Percentiles rank a stretch among this genome's conserved stretches.
Conservation (phyloP, 805 yeast species). For the Candida tibetensis region DNA sequence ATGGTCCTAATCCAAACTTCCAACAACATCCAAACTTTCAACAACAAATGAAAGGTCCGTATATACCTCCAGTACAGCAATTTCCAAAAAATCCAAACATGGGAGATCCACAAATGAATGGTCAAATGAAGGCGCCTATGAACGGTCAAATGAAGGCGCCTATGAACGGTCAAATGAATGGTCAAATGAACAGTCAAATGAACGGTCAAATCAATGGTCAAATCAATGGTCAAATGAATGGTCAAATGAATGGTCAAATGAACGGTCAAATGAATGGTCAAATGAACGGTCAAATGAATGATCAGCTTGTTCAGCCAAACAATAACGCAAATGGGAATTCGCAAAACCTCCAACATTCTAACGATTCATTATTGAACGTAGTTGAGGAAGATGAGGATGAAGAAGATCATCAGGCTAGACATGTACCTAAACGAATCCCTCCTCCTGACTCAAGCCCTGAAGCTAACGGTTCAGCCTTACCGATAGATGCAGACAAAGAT, state of each 20-base stretch:
- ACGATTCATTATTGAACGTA: slow-evolving; percentile 33
- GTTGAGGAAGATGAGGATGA: slow-evolving; percentile 36
- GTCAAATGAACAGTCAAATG: background rate
- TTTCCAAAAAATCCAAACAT: slow-evolving; percentile 3
- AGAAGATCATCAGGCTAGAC: background rate
- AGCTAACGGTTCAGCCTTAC: slow-evolving; percentile 1
- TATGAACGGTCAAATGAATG: background rate
- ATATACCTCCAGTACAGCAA: slow-evolving; percentile 6
- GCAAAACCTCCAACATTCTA: slow-evolving; percentile 14
- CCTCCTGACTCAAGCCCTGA: slow-evolving; percentile 7
- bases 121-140: background rate
- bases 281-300: background rate
- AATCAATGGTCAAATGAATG: background rate
- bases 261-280: background rate
- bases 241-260: background rate
- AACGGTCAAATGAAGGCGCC: background rate
- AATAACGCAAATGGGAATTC: background rate
- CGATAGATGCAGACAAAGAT: background rate
- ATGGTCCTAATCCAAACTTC: slow-evolving; percentile 9
- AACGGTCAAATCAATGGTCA: background rate
- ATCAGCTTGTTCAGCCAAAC: background rate
- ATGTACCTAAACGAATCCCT: slow-evolving; percentile 4
- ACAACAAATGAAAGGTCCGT: slow-evolving; percentile 7
- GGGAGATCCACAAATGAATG: background rate
- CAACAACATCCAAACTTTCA: slow-evolving; percentile 8